phyloP scores from a whole-genome alignment of 768 basidiomycete genomes.

The Leucosporidium scottii region DNA sequence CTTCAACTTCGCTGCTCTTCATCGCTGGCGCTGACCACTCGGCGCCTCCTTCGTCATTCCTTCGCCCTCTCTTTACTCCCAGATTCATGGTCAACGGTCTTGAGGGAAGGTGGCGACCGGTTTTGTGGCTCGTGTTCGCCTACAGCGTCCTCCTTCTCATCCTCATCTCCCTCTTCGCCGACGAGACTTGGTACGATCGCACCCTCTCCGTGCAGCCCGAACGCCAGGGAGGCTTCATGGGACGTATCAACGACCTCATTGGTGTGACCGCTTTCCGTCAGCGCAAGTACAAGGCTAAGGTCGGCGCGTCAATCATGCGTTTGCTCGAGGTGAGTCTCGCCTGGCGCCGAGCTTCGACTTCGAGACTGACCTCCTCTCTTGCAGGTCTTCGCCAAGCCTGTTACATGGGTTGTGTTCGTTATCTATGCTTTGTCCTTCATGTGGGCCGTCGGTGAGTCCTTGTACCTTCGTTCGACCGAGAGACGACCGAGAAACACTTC shows the following conservation, averaged over 20 bases:
- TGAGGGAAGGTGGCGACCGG: constrained; percentile 21
- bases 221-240: constrained; percentile 11
- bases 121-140: constrained; percentile 33
- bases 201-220: constrained; percentile 14
- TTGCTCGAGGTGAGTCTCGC: constrained; percentile 10
- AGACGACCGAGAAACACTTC: too few relatives aligned
- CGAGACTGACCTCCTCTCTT: too few relatives aligned
- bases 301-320: constrained; percentile 23
- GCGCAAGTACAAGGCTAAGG: constrained; percentile 23
- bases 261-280: constrained; percentile 27
- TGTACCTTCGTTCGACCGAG: too few relatives aligned
- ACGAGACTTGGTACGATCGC: constrained; percentile 33
- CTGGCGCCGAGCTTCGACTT: too few relatives aligned
- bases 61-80: background rate
- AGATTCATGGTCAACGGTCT: constrained; percentile 25
- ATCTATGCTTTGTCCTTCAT: constrained; percentile 31
- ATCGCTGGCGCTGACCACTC: too few relatives aligned
- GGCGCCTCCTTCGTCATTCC: too few relatives aligned
- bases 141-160: constrained; percentile 11
- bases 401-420: constrained; percentile 12
- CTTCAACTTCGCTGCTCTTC: too few relatives aligned
- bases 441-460: background rate
- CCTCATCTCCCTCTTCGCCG: constrained; percentile 13
- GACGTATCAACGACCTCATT: constrained; percentile 23
- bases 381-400: constrained; percentile 17